Evolutionary conservation across 2,329 filamentous ascomycete genomes (phyloP).

Genomic region (Trichoderma sp.): DNA sequence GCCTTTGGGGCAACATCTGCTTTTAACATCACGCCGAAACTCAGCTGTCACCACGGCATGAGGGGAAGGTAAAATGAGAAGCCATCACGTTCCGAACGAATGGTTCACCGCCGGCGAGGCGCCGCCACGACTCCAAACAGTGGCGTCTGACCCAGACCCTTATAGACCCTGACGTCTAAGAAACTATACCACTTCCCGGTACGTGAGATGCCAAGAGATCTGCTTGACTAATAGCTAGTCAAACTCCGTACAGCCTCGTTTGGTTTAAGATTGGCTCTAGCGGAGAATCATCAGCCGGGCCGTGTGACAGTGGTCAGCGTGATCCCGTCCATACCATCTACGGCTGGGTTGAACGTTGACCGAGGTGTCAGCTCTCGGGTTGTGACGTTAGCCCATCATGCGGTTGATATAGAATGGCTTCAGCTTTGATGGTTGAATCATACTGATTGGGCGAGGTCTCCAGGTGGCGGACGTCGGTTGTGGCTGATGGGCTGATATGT

Average conservation of each 20-base stretch:
- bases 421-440: background rate
- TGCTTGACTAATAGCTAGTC: no score
- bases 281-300: background rate
- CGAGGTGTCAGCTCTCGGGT: background rate
- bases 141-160: conserved; percentile 10
- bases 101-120: conserved; percentile 9
- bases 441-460: conserved; percentile 5
- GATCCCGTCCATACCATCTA: background rate
- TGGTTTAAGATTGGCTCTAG: background rate
- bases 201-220: no score
- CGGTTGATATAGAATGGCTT: background rate
- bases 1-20: background rate
- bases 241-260: background rate
- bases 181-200: no score
- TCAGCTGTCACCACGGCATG: background rate
- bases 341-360: background rate
- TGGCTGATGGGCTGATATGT: conserved; percentile 16
- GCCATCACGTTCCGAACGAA: background rate
- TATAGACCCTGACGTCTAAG: background rate
- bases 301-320: background rate
- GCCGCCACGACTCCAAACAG: conserved; percentile 14
- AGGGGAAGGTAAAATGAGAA: background rate
- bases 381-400: background rate
- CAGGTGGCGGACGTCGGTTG: conserved; percentile 7
- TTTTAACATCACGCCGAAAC: conserved; percentile 8